Conservation (phyloP, 768 basidiomycete species). For the Asterophora parasitica region DNA sequence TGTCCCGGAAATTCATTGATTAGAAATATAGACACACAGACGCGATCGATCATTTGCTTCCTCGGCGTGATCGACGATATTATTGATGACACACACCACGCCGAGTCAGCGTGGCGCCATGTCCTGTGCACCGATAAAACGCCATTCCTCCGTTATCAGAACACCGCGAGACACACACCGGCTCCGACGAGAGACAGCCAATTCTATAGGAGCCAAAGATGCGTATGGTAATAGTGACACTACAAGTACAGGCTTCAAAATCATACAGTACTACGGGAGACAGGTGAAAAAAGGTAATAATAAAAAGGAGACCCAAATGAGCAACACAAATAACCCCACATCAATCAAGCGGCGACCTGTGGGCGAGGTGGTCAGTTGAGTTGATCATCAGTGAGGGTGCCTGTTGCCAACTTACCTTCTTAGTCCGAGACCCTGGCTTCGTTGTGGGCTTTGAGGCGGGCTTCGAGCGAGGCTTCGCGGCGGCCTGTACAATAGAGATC, state of each 20-base stretch:
- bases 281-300: conserved; percentile 17
- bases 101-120: conserved; percentile 1
- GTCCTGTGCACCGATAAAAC: too few relatives aligned
- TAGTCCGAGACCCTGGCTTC: conserved; percentile 25
- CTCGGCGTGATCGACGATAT: neutral
- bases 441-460: conserved; percentile 21
- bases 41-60: neutral
- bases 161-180: too few relatives aligned
- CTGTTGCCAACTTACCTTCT: conserved; percentile 22
- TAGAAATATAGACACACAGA: neutral
- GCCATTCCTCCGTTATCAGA: neutral
- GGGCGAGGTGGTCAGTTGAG: conserved; percentile 1
- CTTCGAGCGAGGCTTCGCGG: conserved; percentile 28
- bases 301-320: conserved; percentile 12
- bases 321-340: conserved; percentile 11
- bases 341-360: conserved; percentile 19
- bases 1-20: too few relatives aligned
- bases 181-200: too few relatives aligned
- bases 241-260: conserved; percentile 17
- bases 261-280: too few relatives aligned
- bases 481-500: conserved; percentile 14
- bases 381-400: neutral
- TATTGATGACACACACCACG: conserved; percentile 1
- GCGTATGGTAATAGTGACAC: conserved; percentile 13
- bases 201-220: conserved; percentile 2